Percentiles rank a stretch among this genome's conserved stretches.
phyloP scores from a whole-genome alignment of 1,139 yeast genomes.

The Geotrichum phurueaensis region DNA sequence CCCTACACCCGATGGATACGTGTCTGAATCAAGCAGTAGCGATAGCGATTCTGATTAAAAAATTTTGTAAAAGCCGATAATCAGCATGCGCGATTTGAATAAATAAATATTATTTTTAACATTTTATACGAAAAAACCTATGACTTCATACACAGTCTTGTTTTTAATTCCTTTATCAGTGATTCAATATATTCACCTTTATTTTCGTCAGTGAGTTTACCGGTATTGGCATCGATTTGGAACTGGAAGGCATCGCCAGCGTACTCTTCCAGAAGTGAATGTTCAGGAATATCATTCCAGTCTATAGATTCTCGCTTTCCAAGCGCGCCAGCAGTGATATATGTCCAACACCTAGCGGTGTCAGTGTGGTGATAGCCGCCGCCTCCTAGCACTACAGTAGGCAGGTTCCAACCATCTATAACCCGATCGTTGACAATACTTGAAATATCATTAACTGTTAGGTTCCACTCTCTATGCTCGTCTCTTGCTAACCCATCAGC shows the following conservation, averaged over 20 bases:
- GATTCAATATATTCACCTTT: slow-evolving; percentile 19
- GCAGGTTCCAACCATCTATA: slow-evolving; percentile 31
- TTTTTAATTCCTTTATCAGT: slow-evolving; percentile 1
- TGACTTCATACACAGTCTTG: neutral
- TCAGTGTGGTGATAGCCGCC: slow-evolving; percentile 69
- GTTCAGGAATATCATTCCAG: slow-evolving; percentile 50
- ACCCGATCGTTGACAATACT: slow-evolving; percentile 34
- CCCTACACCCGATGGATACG: slow-evolving; percentile 12
- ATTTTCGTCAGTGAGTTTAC: slow-evolving; percentile 43
- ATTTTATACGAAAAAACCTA: neutral
- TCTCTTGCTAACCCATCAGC: slow-evolving; percentile 65
- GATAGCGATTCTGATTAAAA: slow-evolving; percentile 6
- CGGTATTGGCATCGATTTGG: slow-evolving; percentile 41
- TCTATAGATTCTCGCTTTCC: slow-evolving; percentile 21
- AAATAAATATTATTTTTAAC: neutral
- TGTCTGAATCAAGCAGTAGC: slow-evolving; percentile 6
- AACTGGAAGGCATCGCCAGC: slow-evolving; percentile 46
- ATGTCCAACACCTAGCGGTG: slow-evolving; percentile 61
- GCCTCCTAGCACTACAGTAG: slow-evolving; percentile 58
- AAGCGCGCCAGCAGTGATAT: slow-evolving; percentile 43
- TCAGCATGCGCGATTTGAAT: neutral
- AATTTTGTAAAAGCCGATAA: neutral
- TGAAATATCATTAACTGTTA: slow-evolving; percentile 50
- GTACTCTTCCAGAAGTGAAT: slow-evolving; percentile 42
- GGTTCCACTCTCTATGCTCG: slow-evolving; percentile 61